Conservation (phyloP, 1,284 basidiomycete species). For the Phlebopus sp. region DNA sequence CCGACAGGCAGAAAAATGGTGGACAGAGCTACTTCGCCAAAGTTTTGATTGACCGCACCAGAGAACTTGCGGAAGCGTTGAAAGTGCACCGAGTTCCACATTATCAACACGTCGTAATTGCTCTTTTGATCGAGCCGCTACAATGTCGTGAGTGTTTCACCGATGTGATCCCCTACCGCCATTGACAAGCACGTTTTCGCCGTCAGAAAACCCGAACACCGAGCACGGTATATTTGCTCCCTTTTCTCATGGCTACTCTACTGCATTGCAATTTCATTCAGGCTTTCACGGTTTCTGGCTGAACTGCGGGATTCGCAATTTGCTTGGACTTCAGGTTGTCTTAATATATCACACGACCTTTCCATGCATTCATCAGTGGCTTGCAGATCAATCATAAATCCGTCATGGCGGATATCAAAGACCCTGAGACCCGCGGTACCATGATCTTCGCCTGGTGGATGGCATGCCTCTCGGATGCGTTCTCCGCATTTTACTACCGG, state of each 20-base stretch:
- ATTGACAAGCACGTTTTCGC: conserved; percentile 29
- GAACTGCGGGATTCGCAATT: conserved; percentile 68
- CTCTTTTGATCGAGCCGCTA: conserved; percentile 72
- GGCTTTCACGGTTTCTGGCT: conserved; percentile 83
- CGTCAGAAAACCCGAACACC: conserved; percentile 45
- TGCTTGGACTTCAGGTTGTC: conserved; percentile 68
- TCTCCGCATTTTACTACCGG: conserved; percentile 57
- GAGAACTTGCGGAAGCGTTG: conserved; percentile 80
- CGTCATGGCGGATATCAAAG: conserved; percentile 63
- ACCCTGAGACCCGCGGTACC: conserved; percentile 69
- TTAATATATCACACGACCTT: conserved; percentile 3
- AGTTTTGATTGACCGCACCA: conserved; percentile 72
- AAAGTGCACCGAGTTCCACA: conserved; percentile 82
- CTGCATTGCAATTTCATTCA: conserved; percentile 28
- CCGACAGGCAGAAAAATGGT: conserved; percentile 69
- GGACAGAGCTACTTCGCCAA: conserved; percentile 78
- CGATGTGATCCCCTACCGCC: conserved; percentile 6
- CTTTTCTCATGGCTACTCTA: conserved; percentile 9
- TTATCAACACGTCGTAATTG: conserved; percentile 77
- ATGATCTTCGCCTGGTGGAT: conserved; percentile 87
- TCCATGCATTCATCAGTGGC: conserved; percentile 4
- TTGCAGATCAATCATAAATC: conserved; percentile 77
- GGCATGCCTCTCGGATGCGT: conserved; percentile 58
- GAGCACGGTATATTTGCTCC: conserved; percentile 38
- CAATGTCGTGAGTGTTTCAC: conserved; percentile 67